Base-by-base conservation (phyloP, 805 yeast species). In the Starmerella bacillaris region DNA sequence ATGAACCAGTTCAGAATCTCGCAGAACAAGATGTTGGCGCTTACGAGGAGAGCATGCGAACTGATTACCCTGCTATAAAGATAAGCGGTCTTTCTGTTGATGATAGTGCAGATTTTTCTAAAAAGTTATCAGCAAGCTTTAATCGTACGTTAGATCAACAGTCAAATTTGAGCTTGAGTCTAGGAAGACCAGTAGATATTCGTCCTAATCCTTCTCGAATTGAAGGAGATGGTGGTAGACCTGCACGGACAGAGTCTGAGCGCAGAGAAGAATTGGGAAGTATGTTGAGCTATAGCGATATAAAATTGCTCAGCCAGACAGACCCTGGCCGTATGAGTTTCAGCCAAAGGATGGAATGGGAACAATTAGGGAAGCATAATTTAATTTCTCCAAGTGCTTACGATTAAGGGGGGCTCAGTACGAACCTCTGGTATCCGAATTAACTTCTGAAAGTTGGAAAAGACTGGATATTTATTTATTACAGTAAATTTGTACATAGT, bases 331-430 rank as follows among this genome's bases (percentile, higher is more conserved):
- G 37, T 7, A 45, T 48, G 50, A 45, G 50, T 26, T 47, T 48
- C 37, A 43, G 48, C 34, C 50, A 45, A 37, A 47, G 51, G 9
- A 45, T 47, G 46, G 48, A 43, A 15, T 47, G 48, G 48, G 51
- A 48, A 20, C 39, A 41, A 14, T 8, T 38, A 18, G 15, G 12
- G 14, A 7, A 7, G 16, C 7, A 19, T 8, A 14, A 18, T 19
- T 6, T 15, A 7, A 8, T 11, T 8, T 26, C 29, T 5, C 29
- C n/a, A 11, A 26, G 29, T 18, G 29, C 16, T 7, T 26, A 26
- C 29, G 29, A 26, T 12, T 26, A 26, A 12, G 11, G n/a, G n/a
- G n/a, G n/a, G n/a, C n/a, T n/a, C n/a, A n/a, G n/a, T n/a, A n/a
- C n/a, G n/a, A n/a, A n/a, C n/a, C n/a, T n/a, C n/a, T n/a, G n/a